Conservation (phyloP, 352 stramenopile species). For the Pythium aphanidermatum region DNA sequence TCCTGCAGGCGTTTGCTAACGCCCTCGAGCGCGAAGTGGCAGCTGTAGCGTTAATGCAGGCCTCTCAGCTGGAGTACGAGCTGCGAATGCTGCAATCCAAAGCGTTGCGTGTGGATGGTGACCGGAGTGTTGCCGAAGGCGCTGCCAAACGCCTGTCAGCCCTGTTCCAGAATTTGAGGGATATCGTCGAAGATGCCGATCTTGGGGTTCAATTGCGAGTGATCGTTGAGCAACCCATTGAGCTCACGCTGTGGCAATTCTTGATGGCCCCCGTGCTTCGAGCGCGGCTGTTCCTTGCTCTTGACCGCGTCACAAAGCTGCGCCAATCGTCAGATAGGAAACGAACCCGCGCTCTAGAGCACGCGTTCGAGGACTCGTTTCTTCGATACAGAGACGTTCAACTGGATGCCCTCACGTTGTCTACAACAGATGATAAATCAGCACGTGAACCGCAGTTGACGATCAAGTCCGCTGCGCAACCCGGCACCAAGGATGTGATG, state of each 20-base stretch:
- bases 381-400: no score
- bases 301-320: constrained; percentile 25
- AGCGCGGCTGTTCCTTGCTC: constrained; percentile 24
- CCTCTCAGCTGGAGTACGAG: constrained; percentile 15
- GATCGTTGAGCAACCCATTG: constrained; percentile 15
- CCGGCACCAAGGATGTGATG: no score
- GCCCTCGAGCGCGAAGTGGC: not conserved
- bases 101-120: not conserved
- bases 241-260: constrained; percentile 36
- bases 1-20: constrained; percentile 6
- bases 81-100: constrained; percentile 1
- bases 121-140: no score
- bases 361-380: no score
- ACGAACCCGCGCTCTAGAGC: no score
- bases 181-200: constrained; percentile 18
- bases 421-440: no score
- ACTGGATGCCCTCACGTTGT: no score
- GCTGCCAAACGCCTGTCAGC: no score
- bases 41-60: constrained; percentile 10
- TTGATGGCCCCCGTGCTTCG: constrained; percentile 35
- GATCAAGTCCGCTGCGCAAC: no score
- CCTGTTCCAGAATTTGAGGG: constrained; percentile 8
- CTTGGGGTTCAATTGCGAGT: constrained; percentile 22
- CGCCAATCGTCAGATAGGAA: no score
- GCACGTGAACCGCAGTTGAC: no score